Conservation (phyloP, 1,284 basidiomycete species). For the Marasmius fiardii region DNA sequence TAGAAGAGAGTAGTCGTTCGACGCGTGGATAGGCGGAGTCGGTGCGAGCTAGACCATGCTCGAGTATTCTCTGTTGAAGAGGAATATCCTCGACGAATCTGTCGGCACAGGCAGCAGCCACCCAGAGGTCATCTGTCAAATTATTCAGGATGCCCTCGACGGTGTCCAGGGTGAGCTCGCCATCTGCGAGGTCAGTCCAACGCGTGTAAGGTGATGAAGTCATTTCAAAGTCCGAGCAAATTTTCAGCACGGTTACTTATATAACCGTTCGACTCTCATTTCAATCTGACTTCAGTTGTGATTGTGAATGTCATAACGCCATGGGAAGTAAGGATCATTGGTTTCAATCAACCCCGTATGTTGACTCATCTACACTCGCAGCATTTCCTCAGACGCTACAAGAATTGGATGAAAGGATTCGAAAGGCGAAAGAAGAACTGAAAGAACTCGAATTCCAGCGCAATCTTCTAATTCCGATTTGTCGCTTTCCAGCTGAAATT, state of each 20-base stretch:
- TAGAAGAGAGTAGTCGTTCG: conserved; percentile 25
- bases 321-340: no score
- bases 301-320: no score
- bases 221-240: conserved; percentile 3
- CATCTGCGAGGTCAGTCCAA: conserved; percentile 57
- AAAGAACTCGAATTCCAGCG: no score
- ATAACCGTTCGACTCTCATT: neutral
- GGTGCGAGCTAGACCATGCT: conserved; percentile 61
- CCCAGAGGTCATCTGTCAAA: conserved; percentile 69
- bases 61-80: conserved; percentile 55
- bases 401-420: no score
- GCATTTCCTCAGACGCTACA: no score
- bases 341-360: no score
- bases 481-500: no score
- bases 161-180: conserved; percentile 47
- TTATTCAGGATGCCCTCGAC: conserved; percentile 47
- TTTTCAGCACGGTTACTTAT: neutral
- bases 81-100: conserved; percentile 56
- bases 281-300: neutral
- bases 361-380: no score
- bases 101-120: conserved; percentile 67
- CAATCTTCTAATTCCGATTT: no score
- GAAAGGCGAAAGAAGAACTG: no score
- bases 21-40: conserved; percentile 43
- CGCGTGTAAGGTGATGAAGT: conserved; percentile 38